Evolutionary conservation across 352 stramenopile genomes (phyloP).

Genomic region (Globisporangium uncinulatum): DNA sequence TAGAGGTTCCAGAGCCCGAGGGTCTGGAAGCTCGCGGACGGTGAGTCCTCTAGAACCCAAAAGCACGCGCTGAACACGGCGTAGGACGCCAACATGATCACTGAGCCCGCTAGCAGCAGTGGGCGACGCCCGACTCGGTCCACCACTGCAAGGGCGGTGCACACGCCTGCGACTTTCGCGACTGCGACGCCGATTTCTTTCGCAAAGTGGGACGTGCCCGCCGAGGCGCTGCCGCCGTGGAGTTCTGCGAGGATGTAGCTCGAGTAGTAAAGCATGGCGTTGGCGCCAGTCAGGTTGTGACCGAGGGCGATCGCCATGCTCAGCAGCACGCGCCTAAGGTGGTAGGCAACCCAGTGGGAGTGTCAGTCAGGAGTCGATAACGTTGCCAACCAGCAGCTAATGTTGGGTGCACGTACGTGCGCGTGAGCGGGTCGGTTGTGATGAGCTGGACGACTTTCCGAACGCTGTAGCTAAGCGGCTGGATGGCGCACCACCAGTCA

Average conservation of each 20-base stretch:
- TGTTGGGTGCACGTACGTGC: constrained; percentile 18
- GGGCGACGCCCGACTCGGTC: constrained; percentile 55
- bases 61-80: constrained; percentile 51
- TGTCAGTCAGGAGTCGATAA: not conserved
- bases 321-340: constrained; percentile 37
- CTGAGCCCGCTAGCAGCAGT: constrained; percentile 50
- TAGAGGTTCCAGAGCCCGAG: constrained; percentile 63
- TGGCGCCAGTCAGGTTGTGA: constrained; percentile 59
- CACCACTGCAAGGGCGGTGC: constrained; percentile 40
- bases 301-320: constrained; percentile 53
- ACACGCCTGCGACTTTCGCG: constrained; percentile 60
- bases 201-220: constrained; percentile 17
- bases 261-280: constrained; percentile 81
- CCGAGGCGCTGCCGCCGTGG: constrained; percentile 10
- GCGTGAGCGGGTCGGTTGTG: constrained; percentile 25
- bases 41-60: constrained; percentile 23
- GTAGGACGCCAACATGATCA: constrained; percentile 45
- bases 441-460: constrained; percentile 31
- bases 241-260: constrained; percentile 63
- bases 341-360: not conserved
- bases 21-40: constrained; percentile 20
- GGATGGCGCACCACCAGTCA: not conserved
- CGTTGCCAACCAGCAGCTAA: not conserved
- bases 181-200: constrained; percentile 63
- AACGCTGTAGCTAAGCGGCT: constrained; percentile 31